Evolutionary conservation across 2,329 filamentous ascomycete species (phyloP), one percentile per base, ranked within the genome.

Genomic region (Fusarium siculi): DNA sequence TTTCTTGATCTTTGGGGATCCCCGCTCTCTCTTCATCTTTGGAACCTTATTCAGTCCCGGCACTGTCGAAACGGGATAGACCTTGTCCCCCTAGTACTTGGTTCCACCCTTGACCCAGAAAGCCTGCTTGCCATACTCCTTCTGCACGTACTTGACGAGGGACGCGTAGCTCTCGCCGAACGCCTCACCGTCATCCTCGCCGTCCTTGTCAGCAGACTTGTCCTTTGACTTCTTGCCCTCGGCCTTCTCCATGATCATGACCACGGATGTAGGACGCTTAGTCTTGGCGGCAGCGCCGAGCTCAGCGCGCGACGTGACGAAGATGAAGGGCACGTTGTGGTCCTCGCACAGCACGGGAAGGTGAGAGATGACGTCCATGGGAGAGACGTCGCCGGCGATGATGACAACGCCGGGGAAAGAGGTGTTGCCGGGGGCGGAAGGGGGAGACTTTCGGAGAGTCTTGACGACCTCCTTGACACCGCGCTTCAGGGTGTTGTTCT

Each of bases 391-490:
- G 78, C 94, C 96, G 40, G 96, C 96, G 77, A 99, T 94, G 82
- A 99, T 88, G 79, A 98, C 94, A 76, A 99, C 89, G 75, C 91
- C 89, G 49, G 93, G 91, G 79, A 91, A 87, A 60, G 88, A 82
- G 58, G 89, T 86, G 80, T 89, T 86, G 74, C 90, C 88, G 68
- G 90, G 88, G n/a, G 90, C 89, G 64, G 91, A 89, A 77, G 90
- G 84, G 65, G 93, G 88, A 19, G 94, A 96, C 87, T 98, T 98
- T 87, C 96, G 95, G 78, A 99, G 93, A 39, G 95, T 93, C 87
- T 99, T 99, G 86, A 98, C 95, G 81, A 97, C 96, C 86, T 99
- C 96, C 86, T 99, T 99, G 76, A 99, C 96, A 81, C 96, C 96
- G 81, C 96, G 95, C 87, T 97, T 97, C 81, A 99, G 93, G 67